Base-by-base conservation (phyloP, 2,329 filamentous ascomycete species). In the Ramularia endophylla region DNA sequence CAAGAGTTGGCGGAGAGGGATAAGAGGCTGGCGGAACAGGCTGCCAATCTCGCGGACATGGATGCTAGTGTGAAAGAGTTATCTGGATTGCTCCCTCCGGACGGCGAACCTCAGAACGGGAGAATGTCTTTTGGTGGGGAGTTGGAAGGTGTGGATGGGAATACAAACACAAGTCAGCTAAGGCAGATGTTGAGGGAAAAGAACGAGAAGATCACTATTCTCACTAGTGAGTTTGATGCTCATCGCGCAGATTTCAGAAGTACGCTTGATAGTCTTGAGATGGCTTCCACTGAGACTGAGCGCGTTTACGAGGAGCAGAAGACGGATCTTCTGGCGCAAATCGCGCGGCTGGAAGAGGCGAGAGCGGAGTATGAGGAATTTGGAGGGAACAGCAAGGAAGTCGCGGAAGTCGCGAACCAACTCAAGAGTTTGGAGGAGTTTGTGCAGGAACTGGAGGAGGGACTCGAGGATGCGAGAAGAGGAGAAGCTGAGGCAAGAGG, bases 371-470 rank as follows among this genome's bases (percentile, higher is more conserved):
- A 85, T 97, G 27, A 48, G 55, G 19, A 88, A 95, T 44, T 70
- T 92, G 3, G 84, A 90, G 84, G 88, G 31, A 77, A 85, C 32
- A 85, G 83, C 29, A 81, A 94, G 44, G 92, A 98, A 60, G 88
- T 98, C 6, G 87, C 95, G 55, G 85, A 81, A 18, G 88, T 98
- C 15, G 89, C 92, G 5, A 77, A 77, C 48, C 92, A 98, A 65
- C 74, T 98, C 40, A 95, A 95, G 68, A 88, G 95, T 65, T 73
- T 98, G 1, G 92, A 97, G 62, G 90, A 97, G 62, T 76, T 97
- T 25, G 92, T 98, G 2, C 90, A 94, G 55, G 92, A 98, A 63
- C 77, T 98, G 0, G 92, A 98, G 64, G 92, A 98, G 64, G 92
- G 92, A 0, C 73, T 98, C 1, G 92, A 98, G 66, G 92, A 98